These are phyloP conservation scores for Aspergillus bridgeri DNA, from an alignment of 495 filamentous ascomycete species.

Conservation along the genomic window DNA sequence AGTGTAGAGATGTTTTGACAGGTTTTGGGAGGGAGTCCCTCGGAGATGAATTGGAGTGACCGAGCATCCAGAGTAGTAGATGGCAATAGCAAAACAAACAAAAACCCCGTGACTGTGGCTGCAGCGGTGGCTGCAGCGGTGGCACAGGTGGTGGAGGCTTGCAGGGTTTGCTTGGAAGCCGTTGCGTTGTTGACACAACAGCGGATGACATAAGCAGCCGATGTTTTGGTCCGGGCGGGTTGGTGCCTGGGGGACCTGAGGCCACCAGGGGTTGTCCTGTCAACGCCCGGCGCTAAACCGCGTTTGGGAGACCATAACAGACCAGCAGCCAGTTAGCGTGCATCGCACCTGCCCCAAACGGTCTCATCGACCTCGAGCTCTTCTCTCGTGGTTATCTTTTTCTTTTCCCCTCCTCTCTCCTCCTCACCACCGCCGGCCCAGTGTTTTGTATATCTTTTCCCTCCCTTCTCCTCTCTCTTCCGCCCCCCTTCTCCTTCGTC, in stretches of 20 bases:
- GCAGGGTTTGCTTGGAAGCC: constrained; percentile 1
- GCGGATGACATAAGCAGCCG: not conserved
- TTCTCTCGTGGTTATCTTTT: constrained; percentile 23
- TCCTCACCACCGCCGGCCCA: constrained; percentile 1
- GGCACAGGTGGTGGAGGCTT: not conserved
- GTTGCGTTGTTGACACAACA: too few species aligned
- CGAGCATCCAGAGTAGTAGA: too few species aligned
- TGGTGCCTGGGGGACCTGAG: constrained; percentile 16
- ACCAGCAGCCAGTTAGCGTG: constrained; percentile 37
- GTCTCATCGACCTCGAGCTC: constrained; percentile 30
- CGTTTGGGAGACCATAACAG: constrained; percentile 36
- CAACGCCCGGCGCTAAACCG: constrained; percentile 38
- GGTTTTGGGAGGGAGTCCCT: too few species aligned
- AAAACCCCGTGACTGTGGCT: not conserved
- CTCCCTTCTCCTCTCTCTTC: constrained; percentile 2
- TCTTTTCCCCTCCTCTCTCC: constrained; percentile 17
- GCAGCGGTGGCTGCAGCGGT: too few species aligned
- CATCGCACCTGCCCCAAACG: constrained; percentile 40
- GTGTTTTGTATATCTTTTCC: constrained; percentile 16
- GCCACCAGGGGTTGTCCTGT: constrained; percentile 34
- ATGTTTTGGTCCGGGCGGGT: constrained; percentile 11
- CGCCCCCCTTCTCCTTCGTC: not conserved
- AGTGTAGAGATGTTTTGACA: too few species aligned
- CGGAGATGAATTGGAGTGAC: too few species aligned
- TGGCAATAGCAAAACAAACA: not conserved